Percentiles rank a stretch among this genome's conserved stretches.
These are phyloP conservation scores for Talaromyces funiculosus DNA, from an alignment of 2,329 filamentous ascomycete species.

Conservation along the genomic window DNA sequence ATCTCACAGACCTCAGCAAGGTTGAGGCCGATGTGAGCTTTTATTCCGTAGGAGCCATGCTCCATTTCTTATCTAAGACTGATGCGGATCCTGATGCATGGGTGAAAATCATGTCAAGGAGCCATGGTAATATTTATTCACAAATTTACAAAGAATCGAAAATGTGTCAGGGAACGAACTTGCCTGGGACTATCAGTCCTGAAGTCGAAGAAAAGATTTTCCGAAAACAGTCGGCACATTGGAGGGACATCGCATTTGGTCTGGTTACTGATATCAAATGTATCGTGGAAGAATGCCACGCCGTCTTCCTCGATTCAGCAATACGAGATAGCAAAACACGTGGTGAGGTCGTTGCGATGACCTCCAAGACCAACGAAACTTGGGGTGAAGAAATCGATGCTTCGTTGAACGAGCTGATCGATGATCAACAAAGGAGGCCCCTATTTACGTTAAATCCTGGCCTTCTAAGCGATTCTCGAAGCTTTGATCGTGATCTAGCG, in stretches of 20 bases:
- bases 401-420: constrained; percentile 10
- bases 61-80: not conserved
- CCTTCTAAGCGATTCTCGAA: not conserved
- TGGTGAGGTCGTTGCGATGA: constrained; percentile 10
- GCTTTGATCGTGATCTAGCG: not conserved
- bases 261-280: constrained; percentile 11
- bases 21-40: not conserved
- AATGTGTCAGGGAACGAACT: constrained; percentile 11
- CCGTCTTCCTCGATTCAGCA: constrained; percentile 10
- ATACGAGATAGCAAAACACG: constrained; percentile 15
- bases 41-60: not conserved
- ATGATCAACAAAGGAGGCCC: constrained; percentile 14
- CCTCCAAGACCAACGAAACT: constrained; percentile 2
- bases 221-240: constrained; percentile 13
- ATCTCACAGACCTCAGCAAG: not conserved
- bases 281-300: constrained; percentile 6
- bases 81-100: not conserved
- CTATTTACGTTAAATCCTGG: constrained; percentile 4
- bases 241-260: constrained; percentile 3
- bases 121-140: not conserved
- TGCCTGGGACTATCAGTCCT: constrained; percentile 15
- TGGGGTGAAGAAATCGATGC: constrained; percentile 13
- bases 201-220: constrained; percentile 14
- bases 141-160: constrained; percentile 15
- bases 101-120: not conserved